A percentile compares a stretch with the other conserved stretches of the same genome.
Evolutionary conservation across 73 alveolate species (phyloP).

Genomic region (Symbiodinium pilosum): DNA sequence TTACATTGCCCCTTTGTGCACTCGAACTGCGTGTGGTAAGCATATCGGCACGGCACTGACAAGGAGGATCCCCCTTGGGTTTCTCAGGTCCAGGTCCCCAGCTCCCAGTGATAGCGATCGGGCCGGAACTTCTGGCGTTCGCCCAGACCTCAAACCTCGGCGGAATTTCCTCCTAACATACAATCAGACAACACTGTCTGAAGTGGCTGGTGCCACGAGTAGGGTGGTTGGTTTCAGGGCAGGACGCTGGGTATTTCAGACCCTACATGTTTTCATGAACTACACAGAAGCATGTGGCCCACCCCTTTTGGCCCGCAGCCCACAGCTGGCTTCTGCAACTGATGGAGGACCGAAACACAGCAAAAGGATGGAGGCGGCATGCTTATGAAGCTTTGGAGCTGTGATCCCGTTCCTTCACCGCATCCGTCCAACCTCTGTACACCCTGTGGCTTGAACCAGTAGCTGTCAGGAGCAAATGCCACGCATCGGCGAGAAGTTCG

Average conservation of each 20-base stretch:
- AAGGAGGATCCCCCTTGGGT: too few species aligned
- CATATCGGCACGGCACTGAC: too few species aligned
- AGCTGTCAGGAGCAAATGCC: too few species aligned
- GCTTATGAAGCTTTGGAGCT: too few species aligned
- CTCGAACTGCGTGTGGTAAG: too few species aligned
- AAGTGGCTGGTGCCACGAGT: too few species aligned
- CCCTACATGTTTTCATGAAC: too few species aligned
- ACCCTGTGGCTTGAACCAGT: background rate
- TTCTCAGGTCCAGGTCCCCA: background rate
- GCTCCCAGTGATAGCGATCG: background rate
- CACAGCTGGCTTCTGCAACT: slow-evolving; percentile 24
- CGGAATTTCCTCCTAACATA: background rate
- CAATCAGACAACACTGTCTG: background rate
- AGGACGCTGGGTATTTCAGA: too few species aligned
- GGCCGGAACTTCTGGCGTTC: background rate
- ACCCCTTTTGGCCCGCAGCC: background rate
- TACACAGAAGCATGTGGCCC: background rate
- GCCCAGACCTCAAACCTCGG: background rate
- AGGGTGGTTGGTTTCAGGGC: too few species aligned
- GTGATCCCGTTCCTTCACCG: background rate
- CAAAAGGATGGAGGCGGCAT: background rate
- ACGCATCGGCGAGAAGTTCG: too few species aligned
- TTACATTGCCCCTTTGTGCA: too few species aligned
- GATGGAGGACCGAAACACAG: background rate
- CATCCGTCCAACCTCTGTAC: background rate